Conservation (phyloP, 257 asterid genomes). For the Plantago ovata region DNA sequence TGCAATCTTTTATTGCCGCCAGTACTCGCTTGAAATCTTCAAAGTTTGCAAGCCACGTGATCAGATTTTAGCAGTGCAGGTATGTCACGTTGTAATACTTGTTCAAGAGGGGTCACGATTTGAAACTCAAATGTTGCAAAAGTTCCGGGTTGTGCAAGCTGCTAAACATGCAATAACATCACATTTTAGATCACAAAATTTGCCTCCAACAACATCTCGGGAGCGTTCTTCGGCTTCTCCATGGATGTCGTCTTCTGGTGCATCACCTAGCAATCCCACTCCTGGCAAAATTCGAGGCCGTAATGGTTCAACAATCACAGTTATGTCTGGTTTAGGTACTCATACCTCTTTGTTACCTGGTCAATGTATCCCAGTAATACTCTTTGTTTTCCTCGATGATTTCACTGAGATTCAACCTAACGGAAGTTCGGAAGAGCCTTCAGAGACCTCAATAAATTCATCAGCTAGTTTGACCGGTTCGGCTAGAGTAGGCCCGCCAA, state of each 20-base stretch:
- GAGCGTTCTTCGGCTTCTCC: constrained; percentile 50
- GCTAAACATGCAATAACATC: constrained; percentile 75
- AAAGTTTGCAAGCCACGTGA: constrained; percentile 40
- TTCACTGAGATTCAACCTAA: constrained; percentile 51
- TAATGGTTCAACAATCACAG: constrained; percentile 46
- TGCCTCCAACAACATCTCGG: constrained; percentile 36
- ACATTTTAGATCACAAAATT: constrained; percentile 49
- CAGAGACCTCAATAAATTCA: constrained; percentile 40
- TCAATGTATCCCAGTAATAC: constrained; percentile 81
- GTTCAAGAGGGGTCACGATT: constrained; percentile 89
- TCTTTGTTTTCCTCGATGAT: constrained; percentile 83
- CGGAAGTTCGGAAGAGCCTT: constrained; percentile 47
- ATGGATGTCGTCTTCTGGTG: constrained; percentile 35
- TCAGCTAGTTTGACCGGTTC: constrained; percentile 39
- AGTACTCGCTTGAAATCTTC: constrained; percentile 13
- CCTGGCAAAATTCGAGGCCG: constrained; percentile 73
- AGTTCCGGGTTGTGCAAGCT: constrained; percentile 75
- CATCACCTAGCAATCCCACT: constrained; percentile 55
- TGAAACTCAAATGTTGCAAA: constrained; percentile 63
- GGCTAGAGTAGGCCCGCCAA: constrained; percentile 44
- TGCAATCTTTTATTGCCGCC: background rate
- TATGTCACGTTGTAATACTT: constrained; percentile 74
- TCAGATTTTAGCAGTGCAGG: constrained; percentile 78
- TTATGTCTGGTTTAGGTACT: constrained; percentile 83
- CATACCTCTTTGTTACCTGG: constrained; percentile 79